Evolutionary conservation across 106 monocot genomes (phyloP).

Genomic region (Gastrodia elata): DNA sequence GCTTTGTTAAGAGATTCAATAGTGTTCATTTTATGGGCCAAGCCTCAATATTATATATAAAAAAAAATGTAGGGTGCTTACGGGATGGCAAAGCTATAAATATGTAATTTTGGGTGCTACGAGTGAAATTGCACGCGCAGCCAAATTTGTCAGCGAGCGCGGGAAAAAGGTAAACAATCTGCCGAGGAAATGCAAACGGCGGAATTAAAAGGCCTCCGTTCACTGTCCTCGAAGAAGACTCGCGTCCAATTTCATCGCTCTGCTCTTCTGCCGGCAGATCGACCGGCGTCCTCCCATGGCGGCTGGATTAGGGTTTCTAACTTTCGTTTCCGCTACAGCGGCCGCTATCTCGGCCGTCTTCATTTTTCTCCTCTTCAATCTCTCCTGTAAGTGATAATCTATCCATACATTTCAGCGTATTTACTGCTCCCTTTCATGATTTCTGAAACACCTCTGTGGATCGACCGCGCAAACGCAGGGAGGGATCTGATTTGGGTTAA

Average conservation of each 20-base stretch:
- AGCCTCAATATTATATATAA: too few relatives aligned
- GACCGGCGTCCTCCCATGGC: background rate
- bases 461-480: conserved; percentile 9
- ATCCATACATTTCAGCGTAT: background rate
- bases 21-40: too few relatives aligned
- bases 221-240: background rate
- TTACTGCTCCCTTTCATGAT: background rate
- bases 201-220: background rate
- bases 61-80: too few relatives aligned
- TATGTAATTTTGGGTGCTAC: too few relatives aligned
- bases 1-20: too few relatives aligned
- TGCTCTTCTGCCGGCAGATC: background rate
- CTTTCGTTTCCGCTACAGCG: conserved; percentile 17
- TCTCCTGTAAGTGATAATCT: background rate
- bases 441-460: background rate
- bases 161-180: background rate
- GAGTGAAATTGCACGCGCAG: too few relatives aligned
- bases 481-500: background rate
- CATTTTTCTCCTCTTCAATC: conserved; percentile 3
- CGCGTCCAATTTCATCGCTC: background rate
- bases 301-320: background rate
- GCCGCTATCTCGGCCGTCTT: conserved; percentile 7
- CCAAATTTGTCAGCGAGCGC: background rate
- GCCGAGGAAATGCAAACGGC: background rate
- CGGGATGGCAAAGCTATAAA: too few relatives aligned